phyloP scores from a whole-genome alignment of 257 asterid species.

The Petunia axillaris region DNA sequence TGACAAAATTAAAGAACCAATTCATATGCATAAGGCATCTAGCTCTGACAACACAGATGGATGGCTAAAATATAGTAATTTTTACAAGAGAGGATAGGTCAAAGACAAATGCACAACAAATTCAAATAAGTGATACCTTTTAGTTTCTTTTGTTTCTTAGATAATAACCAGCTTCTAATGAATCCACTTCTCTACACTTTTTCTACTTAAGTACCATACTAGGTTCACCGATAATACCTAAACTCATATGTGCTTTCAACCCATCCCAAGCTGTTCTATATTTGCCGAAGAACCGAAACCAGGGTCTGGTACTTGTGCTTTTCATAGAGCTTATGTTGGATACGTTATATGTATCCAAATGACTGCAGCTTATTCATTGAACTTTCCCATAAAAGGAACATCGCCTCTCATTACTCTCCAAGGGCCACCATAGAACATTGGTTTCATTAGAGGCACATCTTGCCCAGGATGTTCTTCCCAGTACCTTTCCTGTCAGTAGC shows the following conservation, averaged over 20 bases:
- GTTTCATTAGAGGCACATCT: constrained; percentile 84
- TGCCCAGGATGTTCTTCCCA: constrained; percentile 97
- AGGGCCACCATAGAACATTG: constrained; percentile 84
- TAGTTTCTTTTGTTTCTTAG: background rate
- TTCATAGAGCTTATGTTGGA: background rate
- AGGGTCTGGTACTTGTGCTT: background rate
- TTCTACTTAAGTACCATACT: background rate
- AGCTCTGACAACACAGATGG: background rate
- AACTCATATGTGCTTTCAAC: background rate
- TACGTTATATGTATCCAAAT: background rate
- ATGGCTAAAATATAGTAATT: background rate
- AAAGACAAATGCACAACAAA: background rate
- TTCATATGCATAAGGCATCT: background rate
- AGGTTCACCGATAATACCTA: background rate
- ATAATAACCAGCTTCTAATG: background rate
- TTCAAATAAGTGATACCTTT: background rate
- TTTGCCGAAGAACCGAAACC: background rate
- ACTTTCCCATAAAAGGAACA: constrained; percentile 50
- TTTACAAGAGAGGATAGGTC: background rate
- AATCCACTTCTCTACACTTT: background rate
- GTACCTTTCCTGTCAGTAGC: constrained; percentile 67
- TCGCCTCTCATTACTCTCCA: constrained; percentile 91
- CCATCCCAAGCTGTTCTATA: background rate
- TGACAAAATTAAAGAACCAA: background rate
- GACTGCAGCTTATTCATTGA: constrained; percentile 12